Percentiles rank a stretch among this genome's conserved stretches.
These are phyloP conservation scores for Lachnellula occidentalis DNA, from an alignment of 2,329 filamentous ascomycete species.

Conservation along the genomic window DNA sequence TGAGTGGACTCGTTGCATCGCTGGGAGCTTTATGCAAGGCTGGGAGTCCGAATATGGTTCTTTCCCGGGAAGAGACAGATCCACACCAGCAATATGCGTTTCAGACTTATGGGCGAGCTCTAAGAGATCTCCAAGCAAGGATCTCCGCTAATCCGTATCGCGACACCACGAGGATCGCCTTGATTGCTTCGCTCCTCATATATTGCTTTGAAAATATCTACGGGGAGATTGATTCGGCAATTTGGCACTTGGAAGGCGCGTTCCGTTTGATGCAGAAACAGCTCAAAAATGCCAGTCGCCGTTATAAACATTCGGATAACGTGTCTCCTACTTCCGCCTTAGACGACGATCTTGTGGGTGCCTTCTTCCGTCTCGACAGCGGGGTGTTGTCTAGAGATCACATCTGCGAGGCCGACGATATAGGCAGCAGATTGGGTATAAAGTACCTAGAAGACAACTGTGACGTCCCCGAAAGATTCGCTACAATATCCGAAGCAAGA, in stretches of 20 bases:
- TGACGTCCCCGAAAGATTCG: slow-evolving; percentile 8
- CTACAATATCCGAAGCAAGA: slow-evolving; percentile 7
- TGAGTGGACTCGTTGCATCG: slow-evolving; percentile 14
- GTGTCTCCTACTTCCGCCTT: slow-evolving; percentile 9
- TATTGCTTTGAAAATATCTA: slow-evolving; percentile 21
- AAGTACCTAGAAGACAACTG: slow-evolving; percentile 7
- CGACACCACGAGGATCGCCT: slow-evolving; percentile 12
- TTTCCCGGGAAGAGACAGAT: neutral
- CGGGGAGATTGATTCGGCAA: slow-evolving; percentile 13
- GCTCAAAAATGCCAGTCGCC: slow-evolving; percentile 1
- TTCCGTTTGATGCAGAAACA: slow-evolving; percentile 17
- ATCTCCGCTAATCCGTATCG: slow-evolving; percentile 2
- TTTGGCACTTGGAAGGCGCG: slow-evolving; percentile 13
- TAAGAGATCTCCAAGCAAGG: slow-evolving; percentile 13
- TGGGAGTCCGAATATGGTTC: neutral
- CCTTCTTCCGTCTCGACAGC: slow-evolving; percentile 18
- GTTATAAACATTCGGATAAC: neutral
- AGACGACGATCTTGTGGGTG: slow-evolving; percentile 18
- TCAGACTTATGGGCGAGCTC: slow-evolving; percentile 18
- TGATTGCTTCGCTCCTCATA: slow-evolving; percentile 22
- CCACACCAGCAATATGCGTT: slow-evolving; percentile 19
- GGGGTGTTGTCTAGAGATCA: slow-evolving; percentile 6
- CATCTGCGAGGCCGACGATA: neutral
- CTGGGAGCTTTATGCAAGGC: slow-evolving; percentile 20
- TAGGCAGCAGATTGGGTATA: slow-evolving; percentile 8